These are phyloP conservation scores for Phytophthora boehmeriae DNA, from an alignment of 352 stramenopile genomes.

Conservation along the genomic window DNA sequence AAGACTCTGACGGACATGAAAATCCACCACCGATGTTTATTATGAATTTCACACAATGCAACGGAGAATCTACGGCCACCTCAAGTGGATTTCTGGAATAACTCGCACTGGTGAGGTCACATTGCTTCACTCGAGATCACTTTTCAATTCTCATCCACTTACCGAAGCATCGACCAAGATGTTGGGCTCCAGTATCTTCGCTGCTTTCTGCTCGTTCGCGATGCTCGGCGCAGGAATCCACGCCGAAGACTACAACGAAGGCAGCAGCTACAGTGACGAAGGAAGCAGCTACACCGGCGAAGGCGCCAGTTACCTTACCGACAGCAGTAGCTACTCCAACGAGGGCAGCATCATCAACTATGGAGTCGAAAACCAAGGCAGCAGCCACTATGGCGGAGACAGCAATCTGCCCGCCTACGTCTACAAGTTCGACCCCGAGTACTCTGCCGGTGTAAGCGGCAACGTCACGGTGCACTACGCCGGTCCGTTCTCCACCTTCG, in stretches of 20 bases:
- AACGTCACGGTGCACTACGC: conserved; percentile 51
- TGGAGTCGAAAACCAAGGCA: neutral
- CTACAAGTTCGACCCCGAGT: conserved; percentile 53
- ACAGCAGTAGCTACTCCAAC: conserved; percentile 1
- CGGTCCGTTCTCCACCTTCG: conserved; percentile 37
- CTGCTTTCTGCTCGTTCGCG: conserved; percentile 14
- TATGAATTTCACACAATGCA: too few species aligned
- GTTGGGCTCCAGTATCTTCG: conserved; percentile 30
- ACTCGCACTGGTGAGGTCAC: too few species aligned
- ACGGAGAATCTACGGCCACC: too few species aligned
- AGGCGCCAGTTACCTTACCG: neutral
- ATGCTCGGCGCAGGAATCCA: conserved; percentile 13
- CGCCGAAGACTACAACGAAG: conserved; percentile 12
- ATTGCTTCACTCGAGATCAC: conserved; percentile 15
- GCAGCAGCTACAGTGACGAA: conserved; percentile 1
- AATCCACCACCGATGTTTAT: too few species aligned
- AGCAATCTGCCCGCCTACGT: conserved; percentile 24
- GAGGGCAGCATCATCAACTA: conserved; percentile 10
- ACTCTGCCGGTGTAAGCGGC: conserved; percentile 44
- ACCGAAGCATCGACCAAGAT: conserved; percentile 7
- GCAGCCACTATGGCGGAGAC: neutral
- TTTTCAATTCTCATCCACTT: conserved; percentile 22
- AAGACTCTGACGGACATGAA: too few species aligned
- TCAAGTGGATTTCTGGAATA: too few species aligned
- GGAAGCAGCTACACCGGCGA: conserved; percentile 1